Conservation (phyloP, 352 stramenopile species). For the Pythium vanterpoolii region DNA sequence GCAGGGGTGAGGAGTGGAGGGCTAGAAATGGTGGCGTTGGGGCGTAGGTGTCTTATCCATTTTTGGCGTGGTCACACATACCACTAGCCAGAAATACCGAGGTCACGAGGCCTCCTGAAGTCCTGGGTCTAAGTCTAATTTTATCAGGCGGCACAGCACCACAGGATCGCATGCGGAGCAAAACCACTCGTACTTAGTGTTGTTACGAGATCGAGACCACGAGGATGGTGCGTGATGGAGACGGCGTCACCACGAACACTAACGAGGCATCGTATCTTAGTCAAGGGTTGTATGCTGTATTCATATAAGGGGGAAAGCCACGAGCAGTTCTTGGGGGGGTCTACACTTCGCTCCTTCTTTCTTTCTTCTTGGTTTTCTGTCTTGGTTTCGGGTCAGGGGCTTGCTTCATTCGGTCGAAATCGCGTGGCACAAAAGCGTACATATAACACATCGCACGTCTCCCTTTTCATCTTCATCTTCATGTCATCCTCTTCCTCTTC, state of each 20-base stretch:
- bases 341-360: slow-evolving; percentile 18
- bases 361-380: slow-evolving; percentile 10
- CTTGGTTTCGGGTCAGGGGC: neutral
- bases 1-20: too few species aligned
- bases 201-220: too few species aligned
- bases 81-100: neutral
- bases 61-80: neutral
- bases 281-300: slow-evolving; percentile 20
- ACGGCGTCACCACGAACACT: neutral
- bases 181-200: neutral
- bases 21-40: too few species aligned
- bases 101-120: neutral
- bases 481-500: neutral
- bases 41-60: neutral
- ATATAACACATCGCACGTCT: slow-evolving; percentile 21
- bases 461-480: neutral
- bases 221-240: slow-evolving; percentile 6
- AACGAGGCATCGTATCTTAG: neutral
- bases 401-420: neutral
- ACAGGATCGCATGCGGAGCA: neutral
- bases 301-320: slow-evolving; percentile 21
- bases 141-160: neutral
- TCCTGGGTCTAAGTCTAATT: neutral
- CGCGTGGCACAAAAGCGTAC: slow-evolving; percentile 16
- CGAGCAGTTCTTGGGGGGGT: slow-evolving; percentile 10